A percentile compares a stretch with the other conserved stretches of the same genome.
phyloP scores from a whole-genome alignment of 768 basidiomycete genomes.

The Lactarius indigo region DNA sequence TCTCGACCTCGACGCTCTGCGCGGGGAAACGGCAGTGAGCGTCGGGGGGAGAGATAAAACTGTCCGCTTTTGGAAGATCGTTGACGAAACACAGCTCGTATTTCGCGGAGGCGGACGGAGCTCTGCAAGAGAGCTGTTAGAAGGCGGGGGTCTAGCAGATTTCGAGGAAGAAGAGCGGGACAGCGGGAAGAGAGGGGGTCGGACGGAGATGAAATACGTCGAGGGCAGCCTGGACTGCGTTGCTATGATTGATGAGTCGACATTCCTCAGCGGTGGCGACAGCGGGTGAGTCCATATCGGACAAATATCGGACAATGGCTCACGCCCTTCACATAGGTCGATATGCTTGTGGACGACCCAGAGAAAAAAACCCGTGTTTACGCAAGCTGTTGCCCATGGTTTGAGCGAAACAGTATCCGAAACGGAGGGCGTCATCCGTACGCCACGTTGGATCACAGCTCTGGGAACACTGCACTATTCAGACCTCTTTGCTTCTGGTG shows the following conservation, averaged over 20 bases:
- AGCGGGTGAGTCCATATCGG: constrained; percentile 67
- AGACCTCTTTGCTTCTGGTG: constrained; percentile 88
- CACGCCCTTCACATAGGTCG: constrained; percentile 47
- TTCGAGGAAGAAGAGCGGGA: constrained; percentile 48
- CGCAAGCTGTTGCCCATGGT: constrained; percentile 83
- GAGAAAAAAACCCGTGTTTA: constrained; percentile 95
- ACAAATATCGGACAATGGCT: constrained; percentile 1
- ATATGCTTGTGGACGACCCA: constrained; percentile 87
- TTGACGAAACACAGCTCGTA: constrained; percentile 91
- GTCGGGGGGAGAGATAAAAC: constrained; percentile 91
- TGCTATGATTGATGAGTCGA: constrained; percentile 92
- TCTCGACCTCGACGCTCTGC: constrained; percentile 71
- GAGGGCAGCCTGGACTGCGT: constrained; percentile 93
- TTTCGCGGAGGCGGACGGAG: constrained; percentile 94
- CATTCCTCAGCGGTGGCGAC: constrained; percentile 92
- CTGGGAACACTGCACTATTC: constrained; percentile 82
- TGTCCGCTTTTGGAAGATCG: constrained; percentile 92
- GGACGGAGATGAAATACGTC: constrained; percentile 52
- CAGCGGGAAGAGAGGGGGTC: constrained; percentile 31
- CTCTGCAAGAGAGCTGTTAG: constrained; percentile 72
- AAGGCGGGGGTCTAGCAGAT: constrained; percentile 67
- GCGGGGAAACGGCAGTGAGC: constrained; percentile 80
- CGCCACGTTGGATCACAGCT: constrained; percentile 90
- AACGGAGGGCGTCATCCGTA: constrained; percentile 68
- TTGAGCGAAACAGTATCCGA: constrained; percentile 66